Base-by-base conservation (phyloP, 75 land plant genomes). In the Cryptomeria japonica region DNA sequence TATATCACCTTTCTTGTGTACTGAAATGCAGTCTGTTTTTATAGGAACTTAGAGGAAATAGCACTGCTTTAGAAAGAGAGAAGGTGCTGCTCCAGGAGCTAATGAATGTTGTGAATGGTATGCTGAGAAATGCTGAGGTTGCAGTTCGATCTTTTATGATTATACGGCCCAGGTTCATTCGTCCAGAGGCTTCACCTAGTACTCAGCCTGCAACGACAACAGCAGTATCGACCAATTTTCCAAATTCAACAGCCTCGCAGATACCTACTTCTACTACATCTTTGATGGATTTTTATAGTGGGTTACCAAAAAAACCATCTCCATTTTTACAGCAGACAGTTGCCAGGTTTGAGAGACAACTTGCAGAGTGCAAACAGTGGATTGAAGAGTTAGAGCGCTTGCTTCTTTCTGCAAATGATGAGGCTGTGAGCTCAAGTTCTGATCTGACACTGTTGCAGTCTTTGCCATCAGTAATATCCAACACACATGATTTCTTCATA, bases 321-420 rank as follows among this genome's bases (percentile, higher is more conserved):
- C 91, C 92, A 0, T 98, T 96, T 91, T 88, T 97, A 87, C 95
- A 92, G 87, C 94, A 96, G 51, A 96, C 99, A 72, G 92, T 95
- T 80, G 49, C 91, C 36, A 92, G 96, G 88, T 98, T 98, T 95
- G 99, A 98, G 91, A 93, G 93, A 84, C 92, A 94, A 85, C 91
- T 98, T 56, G 84, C 61, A 51, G 97, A 97, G 85, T 98, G 94
- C 85, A 89, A 91, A 44, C 96, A 98, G 89, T 95, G 99, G 95
- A 85, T 97, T 88, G 99, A 98, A 89, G 99, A 97, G 87, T 88
- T 98, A 61, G 99, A 98, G 89, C 95, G 98, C 90, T 88, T 98
- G 77, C 87, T 98, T 28, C 89, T 91, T 11, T 84, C 87, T 84
- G 89, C 91, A 82, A 89, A 84, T 80, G 90, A 95, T 14, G 95